Percentiles rank a stretch among this genome's conserved stretches.
Evolutionary conservation across 139 green algal genomes (phyloP).

Genomic region (Chlorella sp.): DNA sequence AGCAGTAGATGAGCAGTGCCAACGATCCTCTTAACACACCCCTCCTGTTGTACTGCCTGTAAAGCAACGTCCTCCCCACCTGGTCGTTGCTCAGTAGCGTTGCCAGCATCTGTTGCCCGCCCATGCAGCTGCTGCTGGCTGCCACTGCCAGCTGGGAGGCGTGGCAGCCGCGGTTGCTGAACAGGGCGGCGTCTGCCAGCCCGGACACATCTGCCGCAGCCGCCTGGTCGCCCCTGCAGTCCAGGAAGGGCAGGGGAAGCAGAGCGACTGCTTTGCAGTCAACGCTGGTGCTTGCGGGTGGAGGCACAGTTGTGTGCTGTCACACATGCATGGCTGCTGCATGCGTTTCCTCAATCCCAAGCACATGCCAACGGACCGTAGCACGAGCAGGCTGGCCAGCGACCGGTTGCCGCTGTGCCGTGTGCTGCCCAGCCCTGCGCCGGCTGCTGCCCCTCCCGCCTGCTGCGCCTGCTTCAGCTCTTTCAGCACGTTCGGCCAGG

Average conservation of each 20-base stretch:
- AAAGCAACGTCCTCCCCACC: constrained; percentile 21
- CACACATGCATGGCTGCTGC: no score
- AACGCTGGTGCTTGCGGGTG: no score
- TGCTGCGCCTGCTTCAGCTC: constrained; percentile 75
- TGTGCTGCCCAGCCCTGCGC: not conserved
- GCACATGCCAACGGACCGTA: constrained; percentile 23
- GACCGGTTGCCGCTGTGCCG: constrained; percentile 42
- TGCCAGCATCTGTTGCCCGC: constrained; percentile 63
- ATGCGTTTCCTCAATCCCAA: no score
- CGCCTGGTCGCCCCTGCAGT: not conserved
- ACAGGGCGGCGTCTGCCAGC: not conserved
- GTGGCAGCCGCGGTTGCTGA: not conserved
- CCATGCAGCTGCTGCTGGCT: constrained; percentile 43
- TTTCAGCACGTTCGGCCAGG: constrained; percentile 70
- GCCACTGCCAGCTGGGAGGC: constrained; percentile 62
- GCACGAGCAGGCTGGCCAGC: constrained; percentile 63
- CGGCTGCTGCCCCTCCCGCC: constrained; percentile 62
- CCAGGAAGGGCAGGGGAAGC: not conserved
- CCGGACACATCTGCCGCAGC: not conserved
- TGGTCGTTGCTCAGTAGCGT: constrained; percentile 74
- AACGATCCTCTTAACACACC: no score
- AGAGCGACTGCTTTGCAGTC: not conserved
- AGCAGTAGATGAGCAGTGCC: no score
- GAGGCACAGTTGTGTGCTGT: no score
- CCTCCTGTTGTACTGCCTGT: no score